Evolutionary conservation across 129 eudicot genomes (phyloP).

Genomic region (Flaveria trinervia): DNA sequence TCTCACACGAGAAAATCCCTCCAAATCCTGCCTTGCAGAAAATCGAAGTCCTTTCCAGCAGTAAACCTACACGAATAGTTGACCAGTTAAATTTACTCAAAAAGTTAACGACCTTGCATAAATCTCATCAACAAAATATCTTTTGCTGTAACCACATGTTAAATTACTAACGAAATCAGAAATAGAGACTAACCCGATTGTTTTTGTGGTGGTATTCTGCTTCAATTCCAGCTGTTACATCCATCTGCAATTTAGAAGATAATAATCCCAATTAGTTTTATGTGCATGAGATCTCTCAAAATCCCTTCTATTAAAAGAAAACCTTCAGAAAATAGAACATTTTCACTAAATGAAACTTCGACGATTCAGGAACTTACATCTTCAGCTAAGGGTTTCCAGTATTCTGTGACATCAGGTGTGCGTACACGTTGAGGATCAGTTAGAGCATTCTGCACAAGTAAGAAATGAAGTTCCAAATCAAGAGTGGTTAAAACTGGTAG

Average conservation of each 20-base stretch:
- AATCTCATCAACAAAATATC: neutral
- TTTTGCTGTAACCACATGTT: neutral
- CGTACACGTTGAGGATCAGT: constrained; percentile 90
- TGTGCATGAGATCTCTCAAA: neutral
- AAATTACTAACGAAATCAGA: constrained; percentile 3
- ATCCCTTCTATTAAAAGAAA: neutral
- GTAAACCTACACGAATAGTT: constrained; percentile 58
- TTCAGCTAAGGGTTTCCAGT: constrained; percentile 94
- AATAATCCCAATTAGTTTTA: constrained; percentile 4
- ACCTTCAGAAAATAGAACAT: neutral
- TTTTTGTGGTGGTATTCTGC: constrained; percentile 97
- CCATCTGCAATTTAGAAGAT: constrained; percentile 63
- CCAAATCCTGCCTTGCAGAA: constrained; percentile 96
- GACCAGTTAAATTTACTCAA: neutral
- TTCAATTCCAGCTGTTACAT: constrained; percentile 86
- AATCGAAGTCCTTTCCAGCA: constrained; percentile 99
- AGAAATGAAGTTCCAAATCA: constrained; percentile 1
- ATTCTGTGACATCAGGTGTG: constrained; percentile 70
- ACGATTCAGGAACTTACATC: constrained; percentile 55
- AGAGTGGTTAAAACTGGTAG: neutral
- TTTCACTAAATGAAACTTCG: neutral
- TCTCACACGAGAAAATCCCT: constrained; percentile 91
- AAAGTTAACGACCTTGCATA: neutral
- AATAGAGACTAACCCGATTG: constrained; percentile 61
- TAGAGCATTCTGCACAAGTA: constrained; percentile 71